Evolutionary conservation across 2,329 filamentous ascomycete genomes (phyloP), one percentile per base, ranked within the genome.

Genomic region (Neopestalotiopsis sp.): DNA sequence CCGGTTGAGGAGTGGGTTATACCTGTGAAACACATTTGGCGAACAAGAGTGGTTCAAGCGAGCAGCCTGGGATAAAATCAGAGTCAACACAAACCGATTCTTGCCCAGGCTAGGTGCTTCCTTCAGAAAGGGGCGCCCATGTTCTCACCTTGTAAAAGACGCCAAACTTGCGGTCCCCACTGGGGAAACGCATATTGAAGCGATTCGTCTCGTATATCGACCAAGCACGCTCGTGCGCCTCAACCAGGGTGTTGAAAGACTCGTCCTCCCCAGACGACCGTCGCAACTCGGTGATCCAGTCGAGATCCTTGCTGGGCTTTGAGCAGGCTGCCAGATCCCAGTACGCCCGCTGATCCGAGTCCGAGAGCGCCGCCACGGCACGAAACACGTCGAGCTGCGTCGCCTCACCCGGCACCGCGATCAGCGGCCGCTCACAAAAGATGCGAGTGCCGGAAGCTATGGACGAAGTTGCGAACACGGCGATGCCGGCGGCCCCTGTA

Each of bases 121-220:
- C 10, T 38, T 38, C 34, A 10, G 10, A 6, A 38, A 7, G 38
- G 34, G 12, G 5, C 9, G 45, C 24, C 24, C 24, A 28, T 7
- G 4, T 20, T n/a, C 49, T 28, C 34, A 66, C 63, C 63, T 66
- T 66, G 34, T n/a, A 12, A 38, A 57, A 66, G 20, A 66, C 32
- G n/a, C 63, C 63, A 34, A 66, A 24, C 49, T 66, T 66, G 49
- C n/a, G 34, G 28, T 66, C 30, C 9, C 63, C 45, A 24, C 24
- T 20, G 28, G 63, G 49, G n/a, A 38, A 57, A 24, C 45, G 24
- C 30, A 66, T n/a, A 17, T n/a, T 66, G 49, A 66, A 66, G 1
- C 63, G 42, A 40, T 66, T 66, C 17, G 63, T 66, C 63, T 66
- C 63, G 32, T 66, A 66, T 32, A 66, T 57, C 17, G 63, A 66